Evolutionary conservation across 805 yeast genomes (phyloP).

Genomic region (Yarrowia sp.): DNA sequence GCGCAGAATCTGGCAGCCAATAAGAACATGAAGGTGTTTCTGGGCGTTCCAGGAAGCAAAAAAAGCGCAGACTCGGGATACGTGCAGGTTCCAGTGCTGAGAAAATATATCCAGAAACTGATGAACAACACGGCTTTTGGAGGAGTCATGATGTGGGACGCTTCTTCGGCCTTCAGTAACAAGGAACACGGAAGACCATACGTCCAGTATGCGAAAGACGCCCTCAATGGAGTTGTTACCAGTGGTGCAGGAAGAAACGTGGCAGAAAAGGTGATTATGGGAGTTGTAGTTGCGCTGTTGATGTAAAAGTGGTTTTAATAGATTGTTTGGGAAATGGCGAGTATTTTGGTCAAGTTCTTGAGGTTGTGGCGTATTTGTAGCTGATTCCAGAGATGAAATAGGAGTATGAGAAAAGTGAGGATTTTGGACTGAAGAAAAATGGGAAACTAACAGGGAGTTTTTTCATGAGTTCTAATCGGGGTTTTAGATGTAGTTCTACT

Average conservation of each 20-base stretch:
- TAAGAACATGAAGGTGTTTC: slow-evolving; percentile 67
- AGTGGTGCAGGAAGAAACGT: not conserved
- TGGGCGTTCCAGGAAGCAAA: slow-evolving; percentile 76
- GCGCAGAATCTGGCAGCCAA: slow-evolving; percentile 70
- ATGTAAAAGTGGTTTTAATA: not conserved
- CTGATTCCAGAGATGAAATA: no score
- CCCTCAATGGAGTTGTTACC: slow-evolving; percentile 8
- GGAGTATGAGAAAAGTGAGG: no score
- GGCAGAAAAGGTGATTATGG: not conserved
- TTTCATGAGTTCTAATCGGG: no score
- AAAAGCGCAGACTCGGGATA: slow-evolving; percentile 65
- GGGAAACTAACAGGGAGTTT: no score
- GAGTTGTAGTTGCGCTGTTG: not conserved
- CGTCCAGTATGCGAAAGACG: slow-evolving; percentile 11
- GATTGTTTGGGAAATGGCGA: no score
- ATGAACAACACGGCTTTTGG: slow-evolving; percentile 57
- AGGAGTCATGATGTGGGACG: slow-evolving; percentile 88
- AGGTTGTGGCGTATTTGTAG: no score
- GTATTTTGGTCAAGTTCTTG: no score
- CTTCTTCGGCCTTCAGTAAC: slow-evolving; percentile 63
- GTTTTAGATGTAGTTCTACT: no score
- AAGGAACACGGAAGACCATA: slow-evolving; percentile 39
- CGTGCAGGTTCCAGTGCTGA: slow-evolving; percentile 53
- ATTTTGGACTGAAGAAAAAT: no score
- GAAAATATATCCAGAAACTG: slow-evolving; percentile 44